These are phyloP conservation scores for Cucurbita pepo DNA, from an alignment of 306 rosid species.

Conservation along the genomic window DNA sequence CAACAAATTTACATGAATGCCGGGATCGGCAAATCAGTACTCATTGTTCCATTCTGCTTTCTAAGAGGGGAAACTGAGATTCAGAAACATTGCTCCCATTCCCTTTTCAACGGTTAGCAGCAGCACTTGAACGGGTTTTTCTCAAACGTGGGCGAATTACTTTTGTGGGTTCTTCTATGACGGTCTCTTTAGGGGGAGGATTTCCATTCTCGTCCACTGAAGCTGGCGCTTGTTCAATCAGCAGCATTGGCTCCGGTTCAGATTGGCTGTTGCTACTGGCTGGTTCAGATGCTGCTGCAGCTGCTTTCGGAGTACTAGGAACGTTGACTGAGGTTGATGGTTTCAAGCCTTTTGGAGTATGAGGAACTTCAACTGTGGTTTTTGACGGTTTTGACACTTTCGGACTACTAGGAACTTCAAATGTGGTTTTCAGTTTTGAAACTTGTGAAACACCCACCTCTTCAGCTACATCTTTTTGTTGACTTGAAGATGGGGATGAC, in stretches of 20 bases:
- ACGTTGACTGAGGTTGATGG: conserved; percentile 13
- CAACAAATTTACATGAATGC: conserved; percentile 48
- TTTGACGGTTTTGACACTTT: conserved; percentile 9
- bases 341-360: conserved; percentile 20
- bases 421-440: conserved; percentile 19
- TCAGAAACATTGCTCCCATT: not conserved
- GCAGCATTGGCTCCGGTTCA: conserved; percentile 23
- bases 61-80: not conserved
- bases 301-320: conserved; percentile 16
- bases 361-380: conserved; percentile 11
- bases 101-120: not conserved
- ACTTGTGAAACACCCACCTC: conserved; percentile 30
- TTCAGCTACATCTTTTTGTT: conserved; percentile 31
- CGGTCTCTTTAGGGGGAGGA: conserved; percentile 24
- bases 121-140: conserved; percentile 16
- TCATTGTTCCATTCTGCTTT: conserved; percentile 2
- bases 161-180: conserved; percentile 28
- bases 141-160: conserved; percentile 20
- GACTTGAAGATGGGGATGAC: conserved; percentile 41
- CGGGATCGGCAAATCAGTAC: conserved; percentile 19
- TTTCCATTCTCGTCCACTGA: conserved; percentile 27
- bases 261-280: conserved; percentile 11
- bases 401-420: conserved; percentile 13
- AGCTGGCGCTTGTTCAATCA: conserved; percentile 24
- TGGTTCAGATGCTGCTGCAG: conserved; percentile 18